phyloP scores from a whole-genome alignment of 1,284 basidiomycete genomes.

The Ceratobasidium sp. region DNA sequence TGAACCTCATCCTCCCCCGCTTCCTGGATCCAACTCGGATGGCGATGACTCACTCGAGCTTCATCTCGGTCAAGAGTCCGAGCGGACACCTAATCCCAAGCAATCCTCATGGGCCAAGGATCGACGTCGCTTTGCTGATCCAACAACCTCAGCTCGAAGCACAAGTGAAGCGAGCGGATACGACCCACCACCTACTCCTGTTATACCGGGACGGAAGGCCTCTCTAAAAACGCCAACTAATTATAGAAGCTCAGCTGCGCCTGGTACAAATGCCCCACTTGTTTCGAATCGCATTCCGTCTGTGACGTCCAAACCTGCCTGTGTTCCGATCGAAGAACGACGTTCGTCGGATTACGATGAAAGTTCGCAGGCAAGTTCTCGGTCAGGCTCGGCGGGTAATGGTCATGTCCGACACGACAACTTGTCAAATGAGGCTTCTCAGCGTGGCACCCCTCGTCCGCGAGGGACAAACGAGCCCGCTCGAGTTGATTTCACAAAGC shows the following conservation, averaged over 20 bases:
- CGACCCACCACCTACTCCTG: background rate
- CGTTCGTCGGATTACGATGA: background rate
- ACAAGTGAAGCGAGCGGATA: no score
- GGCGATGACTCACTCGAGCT: background rate
- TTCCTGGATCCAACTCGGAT: constrained; percentile 19
- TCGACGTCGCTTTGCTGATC: constrained; percentile 15
- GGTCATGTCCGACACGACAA: background rate
- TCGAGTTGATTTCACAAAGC: no score
- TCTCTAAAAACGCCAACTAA: background rate
- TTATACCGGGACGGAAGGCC: background rate
- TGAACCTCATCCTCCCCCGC: constrained; percentile 3
- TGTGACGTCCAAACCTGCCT: background rate
- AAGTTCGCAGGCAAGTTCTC: background rate
- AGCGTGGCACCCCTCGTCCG: no score
- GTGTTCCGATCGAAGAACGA: background rate
- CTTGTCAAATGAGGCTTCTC: no score
- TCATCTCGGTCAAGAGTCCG: background rate
- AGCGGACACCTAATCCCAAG: constrained; percentile 7
- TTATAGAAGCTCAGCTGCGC: background rate
- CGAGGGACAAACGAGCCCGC: no score
- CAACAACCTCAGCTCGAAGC: background rate
- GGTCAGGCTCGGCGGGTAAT: background rate
- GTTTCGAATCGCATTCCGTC: constrained; percentile 11
- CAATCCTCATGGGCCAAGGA: constrained; percentile 19
- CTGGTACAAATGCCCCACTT: background rate